Percentiles rank a stretch among this genome's conserved stretches.
These are phyloP conservation scores for Myochromella boudieri DNA, from an alignment of 768 basidiomycete species.

Conservation along the genomic window DNA sequence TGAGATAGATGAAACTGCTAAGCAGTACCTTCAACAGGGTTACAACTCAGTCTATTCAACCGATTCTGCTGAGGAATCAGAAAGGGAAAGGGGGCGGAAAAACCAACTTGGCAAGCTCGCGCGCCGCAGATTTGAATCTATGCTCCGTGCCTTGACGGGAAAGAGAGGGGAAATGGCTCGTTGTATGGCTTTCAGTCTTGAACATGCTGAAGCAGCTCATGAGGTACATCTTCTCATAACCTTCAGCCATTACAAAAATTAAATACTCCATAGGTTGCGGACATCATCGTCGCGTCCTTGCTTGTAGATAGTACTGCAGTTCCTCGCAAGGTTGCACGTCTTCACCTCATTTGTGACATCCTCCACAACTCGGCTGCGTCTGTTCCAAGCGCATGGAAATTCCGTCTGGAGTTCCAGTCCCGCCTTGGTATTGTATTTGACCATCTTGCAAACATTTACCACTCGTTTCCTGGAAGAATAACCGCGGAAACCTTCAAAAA, in stretches of 20 bases:
- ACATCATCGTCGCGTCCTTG: slow-evolving; percentile 87
- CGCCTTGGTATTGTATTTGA: slow-evolving; percentile 94
- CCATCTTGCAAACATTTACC: slow-evolving; percentile 90
- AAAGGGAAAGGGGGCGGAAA: slow-evolving; percentile 79
- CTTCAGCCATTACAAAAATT: not conserved
- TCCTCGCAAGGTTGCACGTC: slow-evolving; percentile 94
- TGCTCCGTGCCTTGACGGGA: slow-evolving; percentile 85
- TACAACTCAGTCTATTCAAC: slow-evolving; percentile 88
- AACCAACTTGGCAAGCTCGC: slow-evolving; percentile 77
- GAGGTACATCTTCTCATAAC: slow-evolving; percentile 55
- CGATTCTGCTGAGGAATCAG: slow-evolving; percentile 93
- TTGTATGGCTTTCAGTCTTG: slow-evolving; percentile 96
- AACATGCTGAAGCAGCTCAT: slow-evolving; percentile 93
- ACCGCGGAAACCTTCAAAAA: slow-evolving; percentile 96
- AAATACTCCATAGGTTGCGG: slow-evolving; percentile 63
- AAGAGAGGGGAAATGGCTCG: slow-evolving; percentile 88
- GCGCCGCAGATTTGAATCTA: slow-evolving; percentile 82
- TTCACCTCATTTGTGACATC: slow-evolving; percentile 96
- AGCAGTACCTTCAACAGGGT: slow-evolving; percentile 46
- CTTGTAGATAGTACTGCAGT: slow-evolving; percentile 91
- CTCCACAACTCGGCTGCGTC: slow-evolving; percentile 95
- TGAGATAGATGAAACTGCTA: not conserved
- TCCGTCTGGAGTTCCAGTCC: slow-evolving; percentile 90
- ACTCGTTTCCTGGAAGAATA: slow-evolving; percentile 93
- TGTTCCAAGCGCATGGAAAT: slow-evolving; percentile 96